These are phyloP conservation scores for Gnaphalium uliginosum DNA, from an alignment of 129 eudicot genomes.

Conservation along the genomic window DNA sequence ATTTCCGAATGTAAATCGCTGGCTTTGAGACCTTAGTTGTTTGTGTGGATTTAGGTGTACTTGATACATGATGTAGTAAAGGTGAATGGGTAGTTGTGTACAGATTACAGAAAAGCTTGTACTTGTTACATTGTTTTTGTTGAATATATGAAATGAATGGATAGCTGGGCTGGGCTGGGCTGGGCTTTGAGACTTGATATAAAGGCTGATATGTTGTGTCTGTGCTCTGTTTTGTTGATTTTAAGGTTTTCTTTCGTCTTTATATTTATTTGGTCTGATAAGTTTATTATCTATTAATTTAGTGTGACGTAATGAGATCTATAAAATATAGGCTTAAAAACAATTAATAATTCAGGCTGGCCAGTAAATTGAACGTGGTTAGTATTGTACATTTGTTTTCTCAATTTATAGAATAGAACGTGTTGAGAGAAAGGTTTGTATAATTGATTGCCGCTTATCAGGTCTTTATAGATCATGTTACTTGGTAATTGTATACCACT, in stretches of 20 bases:
- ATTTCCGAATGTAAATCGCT: slow-evolving; percentile 40
- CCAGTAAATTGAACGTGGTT: too few relatives aligned
- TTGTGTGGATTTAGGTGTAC: not conserved
- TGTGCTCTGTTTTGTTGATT: not conserved
- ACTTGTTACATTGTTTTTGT: not conserved
- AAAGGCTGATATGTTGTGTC: not conserved
- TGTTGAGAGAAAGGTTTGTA: too few relatives aligned
- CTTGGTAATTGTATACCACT: too few relatives aligned
- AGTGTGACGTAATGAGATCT: not conserved
- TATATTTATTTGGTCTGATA: not conserved
- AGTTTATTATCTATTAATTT: not conserved
- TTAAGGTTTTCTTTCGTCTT: not conserved
- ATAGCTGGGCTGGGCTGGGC: not conserved
- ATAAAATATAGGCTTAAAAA: not conserved
- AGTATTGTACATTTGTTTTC: too few relatives aligned
- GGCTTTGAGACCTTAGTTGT: not conserved
- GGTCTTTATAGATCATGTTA: too few relatives aligned
- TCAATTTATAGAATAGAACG: too few relatives aligned
- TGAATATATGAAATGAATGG: not conserved
- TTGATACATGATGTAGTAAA: not conserved
- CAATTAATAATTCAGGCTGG: too few relatives aligned
- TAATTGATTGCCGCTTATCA: too few relatives aligned
- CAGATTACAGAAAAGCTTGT: not conserved
- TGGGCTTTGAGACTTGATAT: not conserved
- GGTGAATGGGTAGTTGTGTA: not conserved